Evolutionary conservation across 2,329 filamentous ascomycete genomes (phyloP), one percentile per base, ranked within the genome.

Genomic region (Colletotrichum acutatum): DNA sequence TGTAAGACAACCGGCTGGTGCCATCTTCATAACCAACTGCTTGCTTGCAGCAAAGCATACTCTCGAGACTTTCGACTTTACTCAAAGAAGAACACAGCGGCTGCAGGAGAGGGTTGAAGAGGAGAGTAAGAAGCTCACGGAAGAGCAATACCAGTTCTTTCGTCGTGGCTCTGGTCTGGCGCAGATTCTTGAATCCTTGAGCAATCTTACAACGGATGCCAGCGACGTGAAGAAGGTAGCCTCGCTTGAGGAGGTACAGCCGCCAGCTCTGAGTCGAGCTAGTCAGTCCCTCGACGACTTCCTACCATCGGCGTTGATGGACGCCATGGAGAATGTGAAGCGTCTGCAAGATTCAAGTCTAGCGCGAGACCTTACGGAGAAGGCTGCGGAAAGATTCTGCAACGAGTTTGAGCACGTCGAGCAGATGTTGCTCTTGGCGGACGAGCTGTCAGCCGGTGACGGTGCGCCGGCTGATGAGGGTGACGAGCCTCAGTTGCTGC

Each of bases 241-340:
- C 22, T 64, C 65, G 5, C 64, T 94, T 28, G 80, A 85, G 1
- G 79, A 79, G 1, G 84, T 93, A 1, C 88, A 91, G 71, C 87
- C 90, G 0, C 83, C 87, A 5, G 82, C 87, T 0, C 85, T 98
- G n/a, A 83, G 88, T 1, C 84, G 86, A 62, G 91, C 92, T 2
- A 94, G 94, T 77, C 94, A 95, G 77, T 89, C 88, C 53, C 86
- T 99, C 7, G 97, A 99, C 79, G 92, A 95, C 74, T 99, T 98
- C 83, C 86, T 99, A 28, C 95, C 97, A 0, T 97, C 95, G 1
- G 97, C 96, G 3, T 87, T 98, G 34, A 96, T 98, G 87, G 97
- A 99, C 80, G 95, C 95, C 3, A 91, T 94, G 77, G 93, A 97
- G 63, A 94, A 95, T 73, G 82, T 98, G 30, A 92, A 92, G 75